Evolutionary conservation across 495 filamentous ascomycete genomes (phyloP).

Genomic region (Hyaloscypha hepaticicola): DNA sequence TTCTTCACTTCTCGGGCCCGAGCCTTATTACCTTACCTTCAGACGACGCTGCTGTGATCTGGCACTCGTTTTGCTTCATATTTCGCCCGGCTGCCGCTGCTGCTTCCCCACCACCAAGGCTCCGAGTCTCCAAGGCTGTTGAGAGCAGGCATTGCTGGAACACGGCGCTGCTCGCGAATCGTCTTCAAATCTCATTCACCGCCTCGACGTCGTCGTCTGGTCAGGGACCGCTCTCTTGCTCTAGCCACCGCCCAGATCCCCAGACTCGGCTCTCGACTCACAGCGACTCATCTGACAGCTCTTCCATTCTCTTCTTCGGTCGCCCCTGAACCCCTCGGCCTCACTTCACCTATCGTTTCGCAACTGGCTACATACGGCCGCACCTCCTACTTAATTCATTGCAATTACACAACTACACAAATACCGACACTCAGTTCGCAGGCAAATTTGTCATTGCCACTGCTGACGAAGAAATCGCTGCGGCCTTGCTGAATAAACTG

Average conservation of each 20-base stretch:
- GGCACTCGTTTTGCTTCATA: conserved; percentile 15
- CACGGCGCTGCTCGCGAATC: conserved; percentile 15
- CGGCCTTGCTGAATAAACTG: conserved; percentile 9
- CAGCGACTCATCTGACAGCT: background rate
- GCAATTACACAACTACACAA: too few species aligned
- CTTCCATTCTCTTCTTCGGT: conserved; percentile 18
- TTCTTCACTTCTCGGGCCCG: background rate
- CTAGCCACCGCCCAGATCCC: background rate
- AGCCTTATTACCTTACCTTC: background rate
- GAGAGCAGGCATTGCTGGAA: conserved; percentile 14
- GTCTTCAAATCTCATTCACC: conserved; percentile 17
- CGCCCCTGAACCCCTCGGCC: background rate
- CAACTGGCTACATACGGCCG: background rate
- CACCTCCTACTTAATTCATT: too few species aligned
- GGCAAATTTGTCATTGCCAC: conserved; percentile 17
- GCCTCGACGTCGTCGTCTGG: conserved; percentile 16
- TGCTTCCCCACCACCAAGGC: background rate
- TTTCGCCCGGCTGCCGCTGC: conserved; percentile 13
- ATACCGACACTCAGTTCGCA: background rate
- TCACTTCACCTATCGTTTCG: background rate
- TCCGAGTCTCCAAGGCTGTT: conserved; percentile 14
- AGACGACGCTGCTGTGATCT: conserved; percentile 3
- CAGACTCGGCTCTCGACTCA: too few species aligned
- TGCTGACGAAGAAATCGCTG: conserved; percentile 16
- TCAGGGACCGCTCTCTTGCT: background rate